These are phyloP conservation scores for Physaria fendleri DNA, from an alignment of 345 rosid genomes.

Conservation along the genomic window DNA sequence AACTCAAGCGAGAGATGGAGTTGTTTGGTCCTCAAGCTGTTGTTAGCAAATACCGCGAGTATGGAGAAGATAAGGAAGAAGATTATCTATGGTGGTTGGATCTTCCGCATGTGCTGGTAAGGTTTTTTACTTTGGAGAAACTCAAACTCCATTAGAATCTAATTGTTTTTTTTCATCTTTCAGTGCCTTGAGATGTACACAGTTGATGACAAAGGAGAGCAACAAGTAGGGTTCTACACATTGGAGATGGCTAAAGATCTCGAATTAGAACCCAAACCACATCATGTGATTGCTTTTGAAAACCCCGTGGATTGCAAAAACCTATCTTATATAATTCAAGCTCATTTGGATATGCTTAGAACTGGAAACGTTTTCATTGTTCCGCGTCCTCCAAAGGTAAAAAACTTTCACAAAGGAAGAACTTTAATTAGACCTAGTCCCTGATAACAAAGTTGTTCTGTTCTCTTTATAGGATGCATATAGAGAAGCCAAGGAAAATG, in stretches of 20 bases:
- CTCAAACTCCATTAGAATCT: neutral
- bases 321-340: conserved; percentile 73
- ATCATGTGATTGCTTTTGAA: conserved; percentile 79
- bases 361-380: conserved; percentile 75
- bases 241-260: conserved; percentile 91
- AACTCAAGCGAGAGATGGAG: conserved; percentile 81
- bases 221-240: conserved; percentile 74
- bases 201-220: conserved; percentile 46
- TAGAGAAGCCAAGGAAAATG: conserved; percentile 82
- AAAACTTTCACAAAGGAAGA: neutral
- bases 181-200: conserved; percentile 87
- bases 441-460: neutral
- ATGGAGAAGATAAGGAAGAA: conserved; percentile 71
- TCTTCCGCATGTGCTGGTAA: conserved; percentile 80
- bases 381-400: conserved; percentile 81
- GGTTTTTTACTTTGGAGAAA: conserved; percentile 20
- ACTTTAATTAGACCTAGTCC: neutral
- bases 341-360: conserved; percentile 77
- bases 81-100: conserved; percentile 96
- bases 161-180: conserved; percentile 1
- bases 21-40: conserved; percentile 96
- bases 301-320: conserved; percentile 64
- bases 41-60: conserved; percentile 75
- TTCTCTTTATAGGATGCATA: conserved; percentile 52
- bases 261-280: conserved; percentile 82